These are phyloP conservation scores for Lodderomyces orthopsilosis DNA, from an alignment of 1,139 yeast genomes.

Conservation along the genomic window DNA sequence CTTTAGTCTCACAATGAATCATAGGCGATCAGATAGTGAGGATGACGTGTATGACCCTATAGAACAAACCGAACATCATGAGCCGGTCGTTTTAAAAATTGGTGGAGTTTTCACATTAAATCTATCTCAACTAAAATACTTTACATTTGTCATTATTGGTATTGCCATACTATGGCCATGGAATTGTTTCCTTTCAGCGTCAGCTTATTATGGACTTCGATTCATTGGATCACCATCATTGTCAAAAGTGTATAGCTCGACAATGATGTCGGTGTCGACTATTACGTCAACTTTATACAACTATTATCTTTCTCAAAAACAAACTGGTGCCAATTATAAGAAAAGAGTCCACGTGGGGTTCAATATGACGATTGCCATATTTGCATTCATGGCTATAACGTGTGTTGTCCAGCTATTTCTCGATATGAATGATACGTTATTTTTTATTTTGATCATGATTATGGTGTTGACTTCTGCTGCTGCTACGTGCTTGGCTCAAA, in stretches of 20 bases:
- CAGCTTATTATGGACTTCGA: conserved; percentile 72
- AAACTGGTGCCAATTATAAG: conserved; percentile 60
- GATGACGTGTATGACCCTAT: neutral
- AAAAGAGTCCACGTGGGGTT: conserved; percentile 61
- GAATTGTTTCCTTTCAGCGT: conserved; percentile 87
- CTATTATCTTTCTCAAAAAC: conserved; percentile 65
- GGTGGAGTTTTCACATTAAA: conserved; percentile 17
- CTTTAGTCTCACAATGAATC: conserved; percentile 3
- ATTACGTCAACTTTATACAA: conserved; percentile 62
- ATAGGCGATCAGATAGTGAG: conserved; percentile 14
- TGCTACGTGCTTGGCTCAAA: conserved; percentile 77
- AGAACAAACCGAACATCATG: conserved; percentile 12
- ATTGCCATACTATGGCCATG: conserved; percentile 91
- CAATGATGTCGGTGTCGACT: conserved; percentile 89
- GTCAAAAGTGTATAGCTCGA: conserved; percentile 65
- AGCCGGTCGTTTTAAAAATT: conserved; percentile 28
- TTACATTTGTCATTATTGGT: conserved; percentile 69
- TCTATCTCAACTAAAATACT: conserved; percentile 48
- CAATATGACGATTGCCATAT: conserved; percentile 52
- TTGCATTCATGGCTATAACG: conserved; percentile 50
- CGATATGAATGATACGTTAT: conserved; percentile 35
- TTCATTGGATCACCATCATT: conserved; percentile 54
- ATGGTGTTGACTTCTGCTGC: conserved; percentile 59
- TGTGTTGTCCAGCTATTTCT: conserved; percentile 45
- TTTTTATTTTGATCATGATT: conserved; percentile 50